phyloP scores from a whole-genome alignment of 2,329 filamentous ascomycete species.

The Huntiella decipiens region DNA sequence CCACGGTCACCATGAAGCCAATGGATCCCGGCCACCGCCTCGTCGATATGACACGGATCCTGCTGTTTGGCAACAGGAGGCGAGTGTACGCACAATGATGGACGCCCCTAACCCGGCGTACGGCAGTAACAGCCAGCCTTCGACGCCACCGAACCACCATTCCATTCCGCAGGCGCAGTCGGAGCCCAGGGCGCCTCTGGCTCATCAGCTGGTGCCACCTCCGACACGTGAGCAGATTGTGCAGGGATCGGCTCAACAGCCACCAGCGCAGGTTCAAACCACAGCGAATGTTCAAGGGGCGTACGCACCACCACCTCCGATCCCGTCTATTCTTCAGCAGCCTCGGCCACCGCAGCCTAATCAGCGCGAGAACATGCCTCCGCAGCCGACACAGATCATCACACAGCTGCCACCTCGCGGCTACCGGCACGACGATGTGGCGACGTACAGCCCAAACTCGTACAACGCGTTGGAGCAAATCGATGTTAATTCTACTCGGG shows the following conservation, averaged over 20 bases:
- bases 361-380: constrained; percentile 6
- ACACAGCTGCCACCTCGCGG: constrained; percentile 6
- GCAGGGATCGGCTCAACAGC: constrained; percentile 1
- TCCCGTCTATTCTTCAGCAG: constrained; percentile 10
- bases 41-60: constrained; percentile 73
- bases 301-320: constrained; percentile 4
- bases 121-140: constrained; percentile 11
- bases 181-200: constrained; percentile 4
- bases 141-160: constrained; percentile 10
- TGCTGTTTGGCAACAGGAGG: constrained; percentile 64
- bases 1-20: constrained; percentile 30
- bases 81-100: constrained; percentile 61
- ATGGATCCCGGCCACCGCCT: constrained; percentile 34
- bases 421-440: constrained; percentile 7
- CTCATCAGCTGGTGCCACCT: constrained; percentile 9
- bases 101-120: constrained; percentile 27
- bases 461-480: constrained; percentile 24
- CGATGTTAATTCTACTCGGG: background rate
- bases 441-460: constrained; percentile 19
- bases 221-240: constrained; percentile 2
- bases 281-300: background rate
- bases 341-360: constrained; percentile 8
- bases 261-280: constrained; percentile 1
- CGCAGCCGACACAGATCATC: constrained; percentile 6
- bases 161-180: constrained; percentile 9